Base-by-base conservation (phyloP, 306 rosid species). In the Carpinus viminea region DNA sequence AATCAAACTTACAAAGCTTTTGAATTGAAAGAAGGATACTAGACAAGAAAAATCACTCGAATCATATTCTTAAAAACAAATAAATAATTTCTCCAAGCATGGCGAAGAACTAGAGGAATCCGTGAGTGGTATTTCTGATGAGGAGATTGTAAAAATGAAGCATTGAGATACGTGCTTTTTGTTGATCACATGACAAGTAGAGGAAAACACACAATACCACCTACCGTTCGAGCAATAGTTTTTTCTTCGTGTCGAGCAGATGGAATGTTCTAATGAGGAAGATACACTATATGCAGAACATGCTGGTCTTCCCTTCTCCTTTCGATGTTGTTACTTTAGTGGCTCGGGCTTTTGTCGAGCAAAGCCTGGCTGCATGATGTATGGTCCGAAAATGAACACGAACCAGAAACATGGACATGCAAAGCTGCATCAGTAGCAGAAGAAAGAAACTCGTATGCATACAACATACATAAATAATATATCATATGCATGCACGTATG, bases 361-460 rank as follows among this genome's bases (percentile, higher is more conserved):
- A 79, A 93, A 95, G 73, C 98, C 97, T 7, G 98, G 99, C 99
- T 95, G 97, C 62, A 82, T 28, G 38, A 77, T 15, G 72, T 72
- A 78, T 5, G 77, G 79, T 26, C 78, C 72, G 57, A 72, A 46
- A 68, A 78, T 73, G 52, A 79, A 80, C 80, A 84, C 80, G 85
- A 75, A 89, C 73, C 81, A 54, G 78, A 90, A 80, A 79, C 82
- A 83, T 55, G 75, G 68, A 83, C 47, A 76, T 71, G 76, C 80
- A 85, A 74, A 74, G 80, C 70, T 43, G 85, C 57, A 76, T 82
- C 72, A 82, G 81, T 88, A 83, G 41, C 72, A 68, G 76, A 73
- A 83, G 74, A 55, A 85, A 72, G 83, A 68, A 74, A 57, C 34
- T 68, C 52, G 61, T 17, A 16, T 31, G 4, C 56, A 16, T 60